Evolutionary conservation across 1,139 yeast genomes (phyloP).

Genomic region (Meyerozyma sp.): DNA sequence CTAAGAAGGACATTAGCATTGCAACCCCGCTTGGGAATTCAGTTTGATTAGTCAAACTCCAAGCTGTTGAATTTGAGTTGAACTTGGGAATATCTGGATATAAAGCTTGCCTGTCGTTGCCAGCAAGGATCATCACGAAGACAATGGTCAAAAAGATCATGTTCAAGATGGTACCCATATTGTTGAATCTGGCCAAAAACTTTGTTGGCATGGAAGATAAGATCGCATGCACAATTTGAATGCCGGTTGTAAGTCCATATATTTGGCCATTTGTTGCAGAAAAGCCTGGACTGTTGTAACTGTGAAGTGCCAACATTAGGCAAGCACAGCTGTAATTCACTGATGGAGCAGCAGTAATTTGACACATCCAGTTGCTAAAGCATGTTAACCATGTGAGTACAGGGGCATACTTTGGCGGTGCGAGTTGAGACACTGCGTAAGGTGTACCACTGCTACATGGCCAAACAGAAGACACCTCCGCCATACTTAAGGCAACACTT

Average conservation of each 20-base stretch:
- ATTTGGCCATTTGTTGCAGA: constrained; percentile 35
- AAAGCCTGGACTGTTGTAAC: constrained; percentile 18
- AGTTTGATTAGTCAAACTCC: constrained; percentile 57
- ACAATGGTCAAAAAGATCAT: constrained; percentile 49
- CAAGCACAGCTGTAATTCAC: constrained; percentile 58
- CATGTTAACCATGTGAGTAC: constrained; percentile 56
- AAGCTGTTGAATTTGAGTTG: constrained; percentile 47
- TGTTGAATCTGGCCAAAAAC: constrained; percentile 52
- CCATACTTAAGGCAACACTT: constrained; percentile 46
- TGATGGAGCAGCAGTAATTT: constrained; percentile 57
- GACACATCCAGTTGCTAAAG: constrained; percentile 56
- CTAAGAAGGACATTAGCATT: constrained; percentile 54
- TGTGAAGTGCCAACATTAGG: constrained; percentile 52
- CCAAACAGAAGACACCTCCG: constrained; percentile 43
- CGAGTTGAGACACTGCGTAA: constrained; percentile 45
- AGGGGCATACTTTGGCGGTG: constrained; percentile 51
- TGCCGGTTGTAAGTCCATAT: constrained; percentile 46
- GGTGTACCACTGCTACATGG: constrained; percentile 49
- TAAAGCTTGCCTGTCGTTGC: constrained; percentile 37
- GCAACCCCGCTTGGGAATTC: constrained; percentile 67
- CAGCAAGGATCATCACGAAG: constrained; percentile 53
- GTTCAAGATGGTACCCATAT: constrained; percentile 48
- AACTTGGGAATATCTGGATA: constrained; percentile 33
- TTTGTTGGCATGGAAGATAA: constrained; percentile 50
- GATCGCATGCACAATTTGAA: constrained; percentile 46